These are phyloP conservation scores for Naganishia sp. DNA, from an alignment of 1,284 basidiomycete species.

Conservation along the genomic window DNA sequence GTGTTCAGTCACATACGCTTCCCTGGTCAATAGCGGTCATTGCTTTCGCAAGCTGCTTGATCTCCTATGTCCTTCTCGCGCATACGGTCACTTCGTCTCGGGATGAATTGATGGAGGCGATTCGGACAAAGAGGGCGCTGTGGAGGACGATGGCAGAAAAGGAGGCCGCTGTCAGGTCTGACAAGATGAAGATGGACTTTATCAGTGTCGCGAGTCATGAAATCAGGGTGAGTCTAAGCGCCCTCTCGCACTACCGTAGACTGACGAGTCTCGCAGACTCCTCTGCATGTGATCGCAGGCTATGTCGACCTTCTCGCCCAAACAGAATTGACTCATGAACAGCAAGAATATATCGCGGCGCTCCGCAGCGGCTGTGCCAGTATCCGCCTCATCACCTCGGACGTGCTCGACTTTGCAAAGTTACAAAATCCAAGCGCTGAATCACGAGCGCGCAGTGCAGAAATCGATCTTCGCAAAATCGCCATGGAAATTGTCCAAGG, in stretches of 20 bases:
- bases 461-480: conserved; percentile 27
- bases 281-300: conserved; percentile 36
- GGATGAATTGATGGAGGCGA: conserved; percentile 34
- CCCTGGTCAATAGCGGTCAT: conserved; percentile 34
- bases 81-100: conserved; percentile 35
- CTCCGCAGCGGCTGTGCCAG: conserved; percentile 36
- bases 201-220: conserved; percentile 37
- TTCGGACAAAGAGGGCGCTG: conserved; percentile 34
- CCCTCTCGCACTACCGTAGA: background rate
- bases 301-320: conserved; percentile 36
- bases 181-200: conserved; percentile 37
- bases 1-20: conserved; percentile 12
- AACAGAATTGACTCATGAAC: conserved; percentile 36
- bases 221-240: conserved; percentile 21
- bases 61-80: conserved; percentile 36
- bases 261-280: conserved; percentile 30
- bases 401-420: conserved; percentile 39
- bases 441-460: conserved; percentile 21
- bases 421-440: conserved; percentile 22
- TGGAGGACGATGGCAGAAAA: conserved; percentile 36
- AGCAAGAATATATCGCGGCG: conserved; percentile 34
- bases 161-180: conserved; percentile 33
- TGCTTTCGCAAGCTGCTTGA: conserved; percentile 34
- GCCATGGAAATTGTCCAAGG: conserved; percentile 22
- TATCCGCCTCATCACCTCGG: conserved; percentile 38